A percentile compares a stretch with the other conserved stretches of the same genome.
These are phyloP conservation scores for Hypoxylon sp. DNA, from an alignment of 2,329 filamentous ascomycete genomes.

Conservation along the genomic window DNA sequence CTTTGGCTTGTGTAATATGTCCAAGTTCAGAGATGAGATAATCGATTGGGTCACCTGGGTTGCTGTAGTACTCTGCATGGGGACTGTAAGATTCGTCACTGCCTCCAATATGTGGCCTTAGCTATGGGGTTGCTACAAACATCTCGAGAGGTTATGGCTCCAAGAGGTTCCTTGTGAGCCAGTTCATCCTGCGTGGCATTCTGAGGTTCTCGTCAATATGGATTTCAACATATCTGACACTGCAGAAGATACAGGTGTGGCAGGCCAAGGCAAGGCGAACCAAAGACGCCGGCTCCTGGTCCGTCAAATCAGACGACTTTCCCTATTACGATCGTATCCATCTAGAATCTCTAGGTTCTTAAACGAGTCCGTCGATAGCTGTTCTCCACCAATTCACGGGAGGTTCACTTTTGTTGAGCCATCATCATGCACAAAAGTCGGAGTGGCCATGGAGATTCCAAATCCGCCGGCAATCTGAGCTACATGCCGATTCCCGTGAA, in stretches of 20 bases:
- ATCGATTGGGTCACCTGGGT: neutral
- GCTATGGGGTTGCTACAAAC: neutral
- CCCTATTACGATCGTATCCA: conserved; percentile 4
- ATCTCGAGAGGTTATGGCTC: too few relatives aligned
- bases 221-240: neutral
- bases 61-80: neutral
- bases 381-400: neutral
- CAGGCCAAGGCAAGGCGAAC: neutral
- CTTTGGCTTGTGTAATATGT: neutral
- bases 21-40: neutral
- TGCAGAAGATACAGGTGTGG: neutral
- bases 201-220: neutral
- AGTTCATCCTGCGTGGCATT: neutral
- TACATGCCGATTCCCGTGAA: neutral
- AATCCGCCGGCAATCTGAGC: too few relatives aligned
- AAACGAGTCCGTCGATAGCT: neutral
- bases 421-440: neutral
- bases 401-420: neutral
- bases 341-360: neutral
- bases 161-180: neutral
- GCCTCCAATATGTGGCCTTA: conserved; percentile 1
- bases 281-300: neutral
- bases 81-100: neutral
- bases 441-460: too few relatives aligned
- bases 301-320: neutral